Evolutionary conservation across 2,329 filamentous ascomycete genomes (phyloP).

Genomic region (Aspergillus oerlinghausenensis): DNA sequence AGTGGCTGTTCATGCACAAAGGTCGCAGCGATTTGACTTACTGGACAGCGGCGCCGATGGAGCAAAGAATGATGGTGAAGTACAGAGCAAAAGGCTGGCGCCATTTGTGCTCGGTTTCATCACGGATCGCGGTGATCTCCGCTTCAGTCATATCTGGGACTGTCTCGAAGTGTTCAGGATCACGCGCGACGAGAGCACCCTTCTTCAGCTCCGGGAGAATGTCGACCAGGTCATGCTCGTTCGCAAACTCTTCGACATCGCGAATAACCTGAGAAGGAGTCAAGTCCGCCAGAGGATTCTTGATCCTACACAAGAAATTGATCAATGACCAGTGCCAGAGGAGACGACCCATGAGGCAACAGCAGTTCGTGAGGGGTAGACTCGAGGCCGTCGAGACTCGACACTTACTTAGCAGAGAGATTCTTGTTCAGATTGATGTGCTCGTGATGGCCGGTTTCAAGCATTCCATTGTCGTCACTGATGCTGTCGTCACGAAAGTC

Average conservation of each 20-base stretch:
- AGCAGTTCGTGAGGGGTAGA: neutral
- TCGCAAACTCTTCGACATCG: conserved; percentile 42
- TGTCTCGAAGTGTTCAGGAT: conserved; percentile 43
- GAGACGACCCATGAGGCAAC: neutral
- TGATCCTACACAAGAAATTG: conserved; percentile 32
- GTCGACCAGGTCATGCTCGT: conserved; percentile 38
- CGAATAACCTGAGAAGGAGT: conserved; percentile 33
- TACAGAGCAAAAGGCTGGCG: conserved; percentile 46
- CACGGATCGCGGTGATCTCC: conserved; percentile 41
- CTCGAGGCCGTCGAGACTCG: neutral
- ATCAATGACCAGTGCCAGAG: neutral
- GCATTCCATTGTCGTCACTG: conserved; percentile 9
- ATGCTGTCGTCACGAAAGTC: neutral
- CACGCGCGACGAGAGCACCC: conserved; percentile 48
- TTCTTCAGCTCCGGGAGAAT: conserved; percentile 41
- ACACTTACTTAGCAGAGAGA: conserved; percentile 24
- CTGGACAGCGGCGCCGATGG: conserved; percentile 50
- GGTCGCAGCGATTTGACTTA: conserved; percentile 21
- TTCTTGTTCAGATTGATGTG: conserved; percentile 26
- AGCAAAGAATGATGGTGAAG: conserved; percentile 49
- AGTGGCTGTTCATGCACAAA: neutral
- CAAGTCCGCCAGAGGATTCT: conserved; percentile 43
- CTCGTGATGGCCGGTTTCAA: conserved; percentile 21
- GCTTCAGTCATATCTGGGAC: conserved; percentile 40
- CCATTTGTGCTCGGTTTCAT: conserved; percentile 48